Percentiles rank a stretch among this genome's conserved stretches.
These are phyloP conservation scores for Backusella tarrabulga DNA, from an alignment of 192 early-diverging fungal species.

Conservation along the genomic window DNA sequence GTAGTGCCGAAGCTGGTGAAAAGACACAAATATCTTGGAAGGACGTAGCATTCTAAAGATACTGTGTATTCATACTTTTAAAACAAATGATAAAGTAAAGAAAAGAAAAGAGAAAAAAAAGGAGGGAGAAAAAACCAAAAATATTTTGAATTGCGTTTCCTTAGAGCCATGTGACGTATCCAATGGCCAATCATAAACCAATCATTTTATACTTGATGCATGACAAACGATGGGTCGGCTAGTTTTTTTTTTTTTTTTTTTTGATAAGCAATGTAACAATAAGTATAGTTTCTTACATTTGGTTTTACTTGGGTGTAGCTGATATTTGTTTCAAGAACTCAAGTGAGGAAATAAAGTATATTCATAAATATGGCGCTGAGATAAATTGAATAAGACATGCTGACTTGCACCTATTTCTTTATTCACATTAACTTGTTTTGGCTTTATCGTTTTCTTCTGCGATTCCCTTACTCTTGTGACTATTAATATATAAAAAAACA, in stretches of 20 bases:
- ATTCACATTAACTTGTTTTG: neutral
- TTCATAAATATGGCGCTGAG: neutral
- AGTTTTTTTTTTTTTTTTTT: neutral
- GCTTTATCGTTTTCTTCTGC: neutral
- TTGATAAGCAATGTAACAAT: neutral
- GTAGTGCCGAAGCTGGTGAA: conserved; percentile 31
- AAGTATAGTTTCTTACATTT: neutral
- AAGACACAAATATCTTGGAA: conserved; percentile 24
- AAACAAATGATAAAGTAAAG: neutral
- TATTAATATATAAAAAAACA: neutral
- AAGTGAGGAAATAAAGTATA: neutral
- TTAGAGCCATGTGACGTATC: neutral
- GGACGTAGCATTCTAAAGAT: conserved; percentile 18
- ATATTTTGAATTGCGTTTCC: neutral
- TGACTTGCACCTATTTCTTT: neutral
- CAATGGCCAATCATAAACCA: conserved; percentile 1
- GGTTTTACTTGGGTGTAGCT: neutral
- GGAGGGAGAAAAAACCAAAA: neutral
- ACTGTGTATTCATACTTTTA: conserved; percentile 4
- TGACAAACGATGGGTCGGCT: neutral
- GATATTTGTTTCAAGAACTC: neutral
- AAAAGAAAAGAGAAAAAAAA: neutral
- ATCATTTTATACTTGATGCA: conserved; percentile 1
- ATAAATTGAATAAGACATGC: too few relatives aligned
- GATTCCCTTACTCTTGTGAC: neutral